phyloP scores from a whole-genome alignment of 257 asterid species.

The Scutellaria minor region DNA sequence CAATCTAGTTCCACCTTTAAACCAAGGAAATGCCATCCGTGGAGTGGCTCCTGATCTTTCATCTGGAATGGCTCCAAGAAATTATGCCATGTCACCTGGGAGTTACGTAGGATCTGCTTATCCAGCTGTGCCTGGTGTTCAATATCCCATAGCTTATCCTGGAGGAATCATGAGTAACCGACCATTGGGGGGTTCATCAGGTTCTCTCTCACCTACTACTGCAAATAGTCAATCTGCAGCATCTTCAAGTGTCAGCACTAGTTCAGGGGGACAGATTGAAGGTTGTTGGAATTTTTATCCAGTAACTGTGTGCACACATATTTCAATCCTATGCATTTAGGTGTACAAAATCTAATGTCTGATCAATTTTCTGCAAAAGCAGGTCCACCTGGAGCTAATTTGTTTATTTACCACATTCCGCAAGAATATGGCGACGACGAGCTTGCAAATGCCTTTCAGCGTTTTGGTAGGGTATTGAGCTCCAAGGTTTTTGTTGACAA shows the following conservation, averaged over 20 bases:
- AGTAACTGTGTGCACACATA: slow-evolving; percentile 3
- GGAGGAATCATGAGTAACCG: slow-evolving; percentile 60
- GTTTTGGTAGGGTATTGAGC: slow-evolving; percentile 83
- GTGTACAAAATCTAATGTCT: slow-evolving; percentile 20
- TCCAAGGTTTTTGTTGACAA: slow-evolving; percentile 93
- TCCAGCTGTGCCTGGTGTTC: slow-evolving; percentile 71
- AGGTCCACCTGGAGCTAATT: slow-evolving; percentile 97
- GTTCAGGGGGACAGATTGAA: slow-evolving; percentile 82
- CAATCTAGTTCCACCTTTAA: slow-evolving; percentile 63
- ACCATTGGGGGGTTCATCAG: slow-evolving; percentile 56
- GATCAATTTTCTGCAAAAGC: slow-evolving; percentile 35
- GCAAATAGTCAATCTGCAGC: slow-evolving; percentile 74
- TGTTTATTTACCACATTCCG: slow-evolving; percentile 95
- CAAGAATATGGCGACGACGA: slow-evolving; percentile 95
- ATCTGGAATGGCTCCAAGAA: slow-evolving; percentile 71
- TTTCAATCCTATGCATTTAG: slow-evolving; percentile 5
- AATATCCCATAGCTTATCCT: slow-evolving; percentile 69
- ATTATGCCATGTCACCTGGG: slow-evolving; percentile 62
- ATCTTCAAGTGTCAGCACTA: slow-evolving; percentile 81
- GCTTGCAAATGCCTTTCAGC: slow-evolving; percentile 85
- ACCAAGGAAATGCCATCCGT: slow-evolving; percentile 65
- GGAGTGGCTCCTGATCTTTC: slow-evolving; percentile 73
- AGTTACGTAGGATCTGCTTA: slow-evolving; percentile 67
- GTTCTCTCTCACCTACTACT: slow-evolving; percentile 62
- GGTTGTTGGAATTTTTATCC: slow-evolving; percentile 52